Conservation (phyloP, 208 protist genomes). For the Porcisia hertigi region DNA sequence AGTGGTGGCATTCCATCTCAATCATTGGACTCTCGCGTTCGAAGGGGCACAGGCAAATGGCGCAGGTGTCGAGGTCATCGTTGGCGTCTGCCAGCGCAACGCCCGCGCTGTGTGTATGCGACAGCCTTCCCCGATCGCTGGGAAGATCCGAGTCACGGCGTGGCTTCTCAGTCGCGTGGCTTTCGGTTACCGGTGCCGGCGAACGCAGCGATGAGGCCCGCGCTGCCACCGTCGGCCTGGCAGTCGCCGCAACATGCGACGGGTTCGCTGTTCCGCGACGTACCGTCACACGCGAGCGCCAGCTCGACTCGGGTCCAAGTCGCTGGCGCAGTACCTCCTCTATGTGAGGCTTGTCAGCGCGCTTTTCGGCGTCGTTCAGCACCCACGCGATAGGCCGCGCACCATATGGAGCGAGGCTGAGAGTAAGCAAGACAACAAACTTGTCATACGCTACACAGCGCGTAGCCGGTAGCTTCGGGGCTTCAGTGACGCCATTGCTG, state of each 20-base stretch:
- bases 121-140: too few relatives aligned
- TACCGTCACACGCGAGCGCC: conserved; percentile 20
- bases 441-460: conserved; percentile 9
- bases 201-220: neutral
- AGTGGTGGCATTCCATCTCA: conserved; percentile 59
- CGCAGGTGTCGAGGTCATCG: conserved; percentile 32
- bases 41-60: conserved; percentile 51
- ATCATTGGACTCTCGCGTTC: conserved; percentile 40
- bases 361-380: conserved; percentile 21
- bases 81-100: neutral
- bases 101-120: neutral
- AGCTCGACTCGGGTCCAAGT: conserved; percentile 17
- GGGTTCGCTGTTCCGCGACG: neutral
- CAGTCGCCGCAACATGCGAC: neutral
- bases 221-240: neutral
- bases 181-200: neutral
- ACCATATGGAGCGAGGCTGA: conserved; percentile 47
- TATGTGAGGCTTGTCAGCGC: conserved; percentile 5
- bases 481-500: neutral
- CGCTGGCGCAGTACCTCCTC: conserved; percentile 14
- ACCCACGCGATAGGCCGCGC: conserved; percentile 60
- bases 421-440: conserved; percentile 9
- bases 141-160: neutral
- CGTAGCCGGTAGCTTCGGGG: conserved; percentile 9
- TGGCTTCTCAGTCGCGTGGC: neutral